Evolutionary conservation across 371 early-diverging fungal genomes (phyloP).

Genomic region (Synchytrium microbalum): DNA sequence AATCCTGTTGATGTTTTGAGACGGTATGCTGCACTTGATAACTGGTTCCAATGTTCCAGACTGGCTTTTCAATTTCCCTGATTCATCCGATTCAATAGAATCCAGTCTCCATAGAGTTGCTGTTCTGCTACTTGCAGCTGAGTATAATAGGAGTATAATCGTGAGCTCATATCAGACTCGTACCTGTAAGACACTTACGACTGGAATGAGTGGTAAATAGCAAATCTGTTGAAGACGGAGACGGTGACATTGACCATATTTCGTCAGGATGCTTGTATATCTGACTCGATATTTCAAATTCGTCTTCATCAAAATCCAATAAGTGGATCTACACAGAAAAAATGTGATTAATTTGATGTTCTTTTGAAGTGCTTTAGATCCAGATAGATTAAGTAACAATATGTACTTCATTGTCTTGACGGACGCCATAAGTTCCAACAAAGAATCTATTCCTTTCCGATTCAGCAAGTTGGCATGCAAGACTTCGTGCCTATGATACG

Average conservation of each 20-base stretch:
- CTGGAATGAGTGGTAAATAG: slow-evolving; percentile 58
- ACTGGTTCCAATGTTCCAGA: slow-evolving; percentile 22
- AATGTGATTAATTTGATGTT: slow-evolving; percentile 7
- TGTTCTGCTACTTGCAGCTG: too few relatives aligned
- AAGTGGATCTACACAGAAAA: slow-evolving; percentile 43
- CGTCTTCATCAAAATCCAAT: slow-evolving; percentile 65
- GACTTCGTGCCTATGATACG: slow-evolving; percentile 52
- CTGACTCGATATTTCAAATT: slow-evolving; percentile 48
- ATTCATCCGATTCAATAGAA: slow-evolving; percentile 18
- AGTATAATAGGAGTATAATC: too few relatives aligned
- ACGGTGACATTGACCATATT: slow-evolving; percentile 60
- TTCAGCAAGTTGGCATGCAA: slow-evolving; percentile 54
- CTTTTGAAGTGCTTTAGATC: neutral
- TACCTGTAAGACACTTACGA: slow-evolving; percentile 29
- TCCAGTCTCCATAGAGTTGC: slow-evolving; percentile 9
- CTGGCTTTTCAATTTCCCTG: slow-evolving; percentile 19
- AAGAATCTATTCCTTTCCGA: slow-evolving; percentile 63
- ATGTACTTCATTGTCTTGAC: slow-evolving; percentile 51
- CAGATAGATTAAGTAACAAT: neutral
- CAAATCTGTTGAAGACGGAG: slow-evolving; percentile 49
- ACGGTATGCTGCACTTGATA: too few relatives aligned
- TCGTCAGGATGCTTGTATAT: slow-evolving; percentile 63
- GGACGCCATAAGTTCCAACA: slow-evolving; percentile 60
- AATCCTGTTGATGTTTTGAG: too few relatives aligned
- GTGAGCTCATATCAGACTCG: slow-evolving; percentile 25